Conservation (phyloP, 1,139 yeast species). For the Scheffersomyces insectosa region DNA sequence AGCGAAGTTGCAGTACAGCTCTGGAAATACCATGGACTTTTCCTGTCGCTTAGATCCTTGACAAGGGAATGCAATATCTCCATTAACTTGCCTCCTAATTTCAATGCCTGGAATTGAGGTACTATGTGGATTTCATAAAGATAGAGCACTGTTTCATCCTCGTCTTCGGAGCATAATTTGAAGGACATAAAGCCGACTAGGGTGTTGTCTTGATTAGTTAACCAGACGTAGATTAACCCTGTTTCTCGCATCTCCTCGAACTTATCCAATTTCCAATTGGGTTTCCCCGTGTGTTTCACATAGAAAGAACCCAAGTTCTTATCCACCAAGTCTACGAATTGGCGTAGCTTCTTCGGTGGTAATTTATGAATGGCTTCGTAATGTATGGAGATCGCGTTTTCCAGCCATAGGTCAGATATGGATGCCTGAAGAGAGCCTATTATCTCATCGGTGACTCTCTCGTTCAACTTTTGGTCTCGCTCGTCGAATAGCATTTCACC, state of each 20-base stretch:
- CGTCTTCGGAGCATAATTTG: constrained; percentile 35
- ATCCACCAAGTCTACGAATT: constrained; percentile 26
- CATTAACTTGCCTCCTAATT: constrained; percentile 38
- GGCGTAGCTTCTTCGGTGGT: constrained; percentile 10
- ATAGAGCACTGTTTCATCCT: constrained; percentile 39
- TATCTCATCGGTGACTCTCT: no score
- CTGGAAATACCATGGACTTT: constrained; percentile 10
- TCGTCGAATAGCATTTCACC: no score
- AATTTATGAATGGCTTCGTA: constrained; percentile 14
- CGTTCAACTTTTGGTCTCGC: no score
- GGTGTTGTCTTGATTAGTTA: constrained; percentile 9
- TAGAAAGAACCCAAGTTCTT: constrained; percentile 35
- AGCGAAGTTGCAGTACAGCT: constrained; percentile 35
- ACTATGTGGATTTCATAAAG: constrained; percentile 56
- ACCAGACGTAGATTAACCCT: constrained; percentile 43
- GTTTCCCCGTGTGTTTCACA: constrained; percentile 28
- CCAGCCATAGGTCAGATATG: no score
- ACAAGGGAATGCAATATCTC: constrained; percentile 28
- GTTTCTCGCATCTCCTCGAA: constrained; percentile 45
- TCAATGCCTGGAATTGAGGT: constrained; percentile 26
- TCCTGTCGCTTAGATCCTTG: constrained; percentile 10
- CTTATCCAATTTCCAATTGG: constrained; percentile 46
- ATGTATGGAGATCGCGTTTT: constrained; percentile 1
- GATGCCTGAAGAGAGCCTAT: no score
- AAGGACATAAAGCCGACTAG: constrained; percentile 47